Percentiles rank a stretch among this genome's conserved stretches.
These are phyloP conservation scores for Bassia scoparia DNA, from an alignment of 148 eudicot species.

Conservation along the genomic window DNA sequence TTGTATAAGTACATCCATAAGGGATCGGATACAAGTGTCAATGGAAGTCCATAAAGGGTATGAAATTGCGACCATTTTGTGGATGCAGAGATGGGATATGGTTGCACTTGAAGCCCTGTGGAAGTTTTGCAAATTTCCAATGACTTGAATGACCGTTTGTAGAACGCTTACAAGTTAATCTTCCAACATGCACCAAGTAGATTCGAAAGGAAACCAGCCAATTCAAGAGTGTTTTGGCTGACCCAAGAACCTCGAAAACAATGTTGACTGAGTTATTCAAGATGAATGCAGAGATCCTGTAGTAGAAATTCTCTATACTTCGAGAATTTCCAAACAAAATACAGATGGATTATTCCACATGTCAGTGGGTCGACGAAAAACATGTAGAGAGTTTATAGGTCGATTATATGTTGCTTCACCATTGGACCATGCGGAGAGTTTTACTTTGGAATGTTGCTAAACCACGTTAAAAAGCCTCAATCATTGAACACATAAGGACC, in stretches of 20 bases:
- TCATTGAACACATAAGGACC: not conserved
- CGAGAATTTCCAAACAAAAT: not conserved
- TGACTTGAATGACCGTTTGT: not conserved
- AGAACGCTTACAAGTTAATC: not conserved
- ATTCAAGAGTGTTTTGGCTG: not conserved
- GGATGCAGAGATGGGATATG: conserved; percentile 10
- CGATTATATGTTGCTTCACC: not conserved
- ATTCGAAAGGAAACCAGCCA: not conserved
- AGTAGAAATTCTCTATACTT: not conserved
- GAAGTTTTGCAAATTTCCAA: not conserved
- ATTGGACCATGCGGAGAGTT: not conserved
- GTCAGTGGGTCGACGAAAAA: not conserved
- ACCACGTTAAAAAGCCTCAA: not conserved
- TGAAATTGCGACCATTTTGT: not conserved
- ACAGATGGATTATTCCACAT: not conserved
- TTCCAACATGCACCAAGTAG: not conserved
- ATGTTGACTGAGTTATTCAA: not conserved
- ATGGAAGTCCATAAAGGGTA: not conserved
- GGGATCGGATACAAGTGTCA: not conserved
- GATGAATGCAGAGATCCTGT: not conserved
- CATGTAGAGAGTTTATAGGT: not conserved
- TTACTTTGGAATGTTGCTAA: not conserved
- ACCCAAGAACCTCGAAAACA: not conserved
- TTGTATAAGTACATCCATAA: not conserved
- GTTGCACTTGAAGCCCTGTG: conserved; percentile 12